Evolutionary conservation across 2,329 filamentous ascomycete genomes (phyloP).

Genomic region (Fusarium floridanum): DNA sequence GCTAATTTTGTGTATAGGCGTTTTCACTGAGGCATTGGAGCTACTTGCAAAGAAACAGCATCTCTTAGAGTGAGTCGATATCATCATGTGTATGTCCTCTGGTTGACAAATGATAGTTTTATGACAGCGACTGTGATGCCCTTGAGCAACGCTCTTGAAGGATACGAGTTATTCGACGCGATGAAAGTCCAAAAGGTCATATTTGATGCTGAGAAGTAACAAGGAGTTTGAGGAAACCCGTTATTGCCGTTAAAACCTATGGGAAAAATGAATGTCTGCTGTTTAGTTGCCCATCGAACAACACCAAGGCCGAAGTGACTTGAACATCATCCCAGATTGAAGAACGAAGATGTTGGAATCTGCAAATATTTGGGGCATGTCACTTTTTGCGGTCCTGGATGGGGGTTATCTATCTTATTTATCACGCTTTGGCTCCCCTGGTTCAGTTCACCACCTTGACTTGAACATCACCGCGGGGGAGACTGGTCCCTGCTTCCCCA

Average conservation of each 20-base stretch:
- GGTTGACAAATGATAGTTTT: slow-evolving; percentile 61
- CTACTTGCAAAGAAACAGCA: slow-evolving; percentile 32
- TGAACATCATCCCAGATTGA: too few relatives aligned
- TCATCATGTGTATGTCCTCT: fast-evolving
- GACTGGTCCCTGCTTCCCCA: neutral
- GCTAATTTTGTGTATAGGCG: neutral
- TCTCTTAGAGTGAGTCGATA: slow-evolving; percentile 12
- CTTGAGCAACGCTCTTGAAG: slow-evolving; percentile 70
- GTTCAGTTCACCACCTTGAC: too few relatives aligned
- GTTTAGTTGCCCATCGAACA: neutral
- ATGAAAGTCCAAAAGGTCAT: slow-evolving; percentile 79
- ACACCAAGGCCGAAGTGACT: too few relatives aligned
- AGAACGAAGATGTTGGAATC: too few relatives aligned
- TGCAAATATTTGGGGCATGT: too few relatives aligned
- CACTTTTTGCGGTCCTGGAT: too few relatives aligned
- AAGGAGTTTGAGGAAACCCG: neutral
- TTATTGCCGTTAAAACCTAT: neutral
- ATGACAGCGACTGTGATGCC: slow-evolving; percentile 80
- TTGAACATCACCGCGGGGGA: too few relatives aligned
- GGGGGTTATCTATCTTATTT: too few relatives aligned
- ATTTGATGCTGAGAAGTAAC: slow-evolving; percentile 57
- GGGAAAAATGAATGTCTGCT: neutral
- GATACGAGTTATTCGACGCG: slow-evolving; percentile 75
- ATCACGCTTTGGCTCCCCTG: too few relatives aligned
- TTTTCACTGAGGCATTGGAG: slow-evolving; percentile 19